Percentiles rank a stretch among this genome's conserved stretches.
Evolutionary conservation across 2,329 filamentous ascomycete genomes (phyloP).

Genomic region (Colletotrichum sp.): DNA sequence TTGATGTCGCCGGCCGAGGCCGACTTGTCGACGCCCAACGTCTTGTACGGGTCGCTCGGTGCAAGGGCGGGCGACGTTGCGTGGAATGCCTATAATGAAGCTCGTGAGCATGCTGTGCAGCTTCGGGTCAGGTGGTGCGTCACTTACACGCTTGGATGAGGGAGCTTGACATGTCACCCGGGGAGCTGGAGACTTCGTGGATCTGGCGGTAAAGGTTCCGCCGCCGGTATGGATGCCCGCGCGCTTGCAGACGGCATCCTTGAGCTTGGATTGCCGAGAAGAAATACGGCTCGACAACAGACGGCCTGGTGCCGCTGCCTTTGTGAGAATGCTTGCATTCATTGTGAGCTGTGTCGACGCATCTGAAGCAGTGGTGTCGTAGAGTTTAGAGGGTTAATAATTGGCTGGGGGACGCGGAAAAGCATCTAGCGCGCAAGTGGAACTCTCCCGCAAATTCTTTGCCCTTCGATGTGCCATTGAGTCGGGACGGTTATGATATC

Average conservation of each 20-base stretch:
- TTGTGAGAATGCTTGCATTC: constrained; percentile 53
- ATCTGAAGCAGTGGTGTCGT: constrained; percentile 11
- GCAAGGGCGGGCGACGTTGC: constrained; percentile 57
- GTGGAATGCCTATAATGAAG: constrained; percentile 57
- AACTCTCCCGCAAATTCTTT: constrained; percentile 28
- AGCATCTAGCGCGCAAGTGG: constrained; percentile 13
- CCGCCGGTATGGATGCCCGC: constrained; percentile 21
- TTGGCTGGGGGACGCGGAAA: constrained; percentile 5
- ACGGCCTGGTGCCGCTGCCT: constrained; percentile 50
- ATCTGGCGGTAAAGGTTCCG: constrained; percentile 10
- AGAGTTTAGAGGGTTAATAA: constrained; percentile 11
- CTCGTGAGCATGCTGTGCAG: neutral
- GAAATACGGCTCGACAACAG: constrained; percentile 40
- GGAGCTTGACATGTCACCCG: constrained; percentile 30
- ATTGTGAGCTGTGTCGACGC: constrained; percentile 35
- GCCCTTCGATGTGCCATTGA: constrained; percentile 23
- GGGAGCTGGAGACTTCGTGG: constrained; percentile 24
- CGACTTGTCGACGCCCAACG: constrained; percentile 81
- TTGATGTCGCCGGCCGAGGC: constrained; percentile 92
- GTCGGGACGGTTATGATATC: constrained; percentile 19
- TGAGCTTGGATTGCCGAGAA: constrained; percentile 42
- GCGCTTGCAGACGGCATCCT: constrained; percentile 42
- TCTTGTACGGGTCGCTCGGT: constrained; percentile 82
- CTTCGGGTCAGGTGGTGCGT: neutral
- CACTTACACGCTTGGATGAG: constrained; percentile 23